Conservation (phyloP, 306 rosid genomes). For the Citrullus mucosospermus region DNA sequence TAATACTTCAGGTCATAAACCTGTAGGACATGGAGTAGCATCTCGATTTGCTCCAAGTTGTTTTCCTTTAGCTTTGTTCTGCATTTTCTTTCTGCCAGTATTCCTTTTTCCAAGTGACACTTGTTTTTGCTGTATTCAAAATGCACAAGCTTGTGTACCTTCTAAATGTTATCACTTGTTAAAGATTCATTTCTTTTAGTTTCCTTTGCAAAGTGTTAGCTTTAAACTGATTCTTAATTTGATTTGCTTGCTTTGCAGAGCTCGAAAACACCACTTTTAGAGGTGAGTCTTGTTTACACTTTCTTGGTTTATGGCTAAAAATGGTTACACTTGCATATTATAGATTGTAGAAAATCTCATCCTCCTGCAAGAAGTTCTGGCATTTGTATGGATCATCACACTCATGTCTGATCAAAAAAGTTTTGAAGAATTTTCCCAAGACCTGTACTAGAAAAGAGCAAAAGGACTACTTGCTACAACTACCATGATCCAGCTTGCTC, state of each 20-base stretch:
- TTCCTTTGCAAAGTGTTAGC: background rate
- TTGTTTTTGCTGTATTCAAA: background rate
- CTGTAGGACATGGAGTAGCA: background rate
- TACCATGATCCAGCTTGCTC: background rate
- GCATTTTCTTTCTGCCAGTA: background rate
- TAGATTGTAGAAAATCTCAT: background rate
- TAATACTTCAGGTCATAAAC: background rate
- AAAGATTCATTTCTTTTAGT: background rate
- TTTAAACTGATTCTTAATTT: background rate
- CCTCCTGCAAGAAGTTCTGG: background rate
- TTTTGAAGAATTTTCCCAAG: background rate
- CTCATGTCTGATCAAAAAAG: background rate
- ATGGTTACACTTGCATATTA: background rate
- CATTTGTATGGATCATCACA: background rate
- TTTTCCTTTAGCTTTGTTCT: background rate
- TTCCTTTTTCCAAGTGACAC: background rate
- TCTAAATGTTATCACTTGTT: background rate
- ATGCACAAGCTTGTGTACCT: background rate
- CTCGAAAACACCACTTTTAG: background rate
- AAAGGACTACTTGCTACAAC: background rate
- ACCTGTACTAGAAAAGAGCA: background rate
- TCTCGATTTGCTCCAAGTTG: background rate
- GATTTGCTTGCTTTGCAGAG: constrained; percentile 2
- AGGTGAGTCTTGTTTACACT: background rate
- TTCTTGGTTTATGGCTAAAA: background rate